Evolutionary conservation across 495 filamentous ascomycete species (phyloP).

Genomic region (Parathielavia appendiculata): DNA sequence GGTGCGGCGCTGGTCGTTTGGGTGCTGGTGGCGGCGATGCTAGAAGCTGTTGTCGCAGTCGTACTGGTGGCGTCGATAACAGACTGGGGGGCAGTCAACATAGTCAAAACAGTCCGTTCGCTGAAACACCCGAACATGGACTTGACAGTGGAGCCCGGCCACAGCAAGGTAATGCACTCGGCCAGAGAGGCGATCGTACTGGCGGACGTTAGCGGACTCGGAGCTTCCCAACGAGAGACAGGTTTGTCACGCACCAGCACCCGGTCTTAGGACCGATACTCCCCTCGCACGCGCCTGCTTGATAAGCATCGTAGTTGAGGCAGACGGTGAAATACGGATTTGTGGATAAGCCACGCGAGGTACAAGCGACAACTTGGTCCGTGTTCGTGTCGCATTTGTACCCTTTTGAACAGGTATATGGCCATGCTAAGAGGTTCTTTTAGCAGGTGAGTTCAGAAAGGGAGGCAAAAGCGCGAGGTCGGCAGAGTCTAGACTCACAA

Average conservation of each 20-base stretch:
- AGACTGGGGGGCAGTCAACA: constrained; percentile 31
- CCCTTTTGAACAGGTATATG: constrained; percentile 23
- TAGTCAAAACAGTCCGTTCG: constrained; percentile 19
- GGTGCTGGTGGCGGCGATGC: not conserved
- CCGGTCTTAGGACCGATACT: constrained; percentile 27
- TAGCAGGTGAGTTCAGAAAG: constrained; percentile 9
- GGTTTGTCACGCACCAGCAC: constrained; percentile 33
- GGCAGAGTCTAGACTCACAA: constrained; percentile 26
- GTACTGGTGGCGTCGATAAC: constrained; percentile 28
- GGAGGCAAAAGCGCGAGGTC: not conserved
- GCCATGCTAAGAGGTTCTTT: constrained; percentile 11
- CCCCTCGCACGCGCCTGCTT: constrained; percentile 21
- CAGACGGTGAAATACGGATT: constrained; percentile 34
- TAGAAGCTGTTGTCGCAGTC: not conserved
- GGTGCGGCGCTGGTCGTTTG: not conserved
- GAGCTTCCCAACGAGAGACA: not conserved
- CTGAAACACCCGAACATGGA: constrained; percentile 38
- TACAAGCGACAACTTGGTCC: constrained; percentile 34
- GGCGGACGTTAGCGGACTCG: not conserved
- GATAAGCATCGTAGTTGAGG: constrained; percentile 31
- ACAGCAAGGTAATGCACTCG: constrained; percentile 37
- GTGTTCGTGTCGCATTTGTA: constrained; percentile 31
- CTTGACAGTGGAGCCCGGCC: constrained; percentile 27
- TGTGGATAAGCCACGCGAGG: constrained; percentile 5
- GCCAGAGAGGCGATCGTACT: constrained; percentile 12